phyloP scores from a whole-genome alignment of 179 eudicot species.

The Camellia oleifera region DNA sequence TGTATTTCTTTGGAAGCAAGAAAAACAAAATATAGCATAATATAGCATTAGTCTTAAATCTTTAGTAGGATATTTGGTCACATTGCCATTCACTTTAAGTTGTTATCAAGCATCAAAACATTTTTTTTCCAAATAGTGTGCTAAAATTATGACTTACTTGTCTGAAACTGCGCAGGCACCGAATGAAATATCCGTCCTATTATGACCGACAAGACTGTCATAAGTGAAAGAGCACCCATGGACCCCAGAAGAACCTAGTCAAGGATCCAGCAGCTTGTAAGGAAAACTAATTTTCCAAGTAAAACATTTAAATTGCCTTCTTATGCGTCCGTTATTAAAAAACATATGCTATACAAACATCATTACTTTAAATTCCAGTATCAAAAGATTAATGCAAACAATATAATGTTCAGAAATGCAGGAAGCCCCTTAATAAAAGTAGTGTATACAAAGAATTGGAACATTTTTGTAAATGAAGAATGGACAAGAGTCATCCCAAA shows the following conservation, averaged over 20 bases:
- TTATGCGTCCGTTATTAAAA: background rate
- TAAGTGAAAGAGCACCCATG: conserved; percentile 89
- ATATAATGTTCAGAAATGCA: background rate
- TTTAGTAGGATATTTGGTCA: background rate
- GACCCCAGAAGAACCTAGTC: conserved; percentile 81
- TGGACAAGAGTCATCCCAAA: no score
- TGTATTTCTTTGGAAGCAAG: background rate
- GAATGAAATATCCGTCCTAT: conserved; percentile 93
- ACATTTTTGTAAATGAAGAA: no score
- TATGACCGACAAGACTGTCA: conserved; percentile 79
- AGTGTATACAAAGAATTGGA: no score
- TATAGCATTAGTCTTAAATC: background rate
- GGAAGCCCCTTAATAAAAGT: conserved; percentile 1
- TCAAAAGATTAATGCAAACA: background rate
- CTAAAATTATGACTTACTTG: conserved; percentile 60
- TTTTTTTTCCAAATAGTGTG: background rate
- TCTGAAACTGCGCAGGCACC: conserved; percentile 97
- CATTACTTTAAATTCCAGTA: background rate
- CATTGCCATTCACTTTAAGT: background rate
- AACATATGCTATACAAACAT: background rate
- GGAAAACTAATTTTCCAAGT: background rate
- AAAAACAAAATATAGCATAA: background rate
- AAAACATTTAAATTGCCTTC: background rate
- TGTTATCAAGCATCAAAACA: background rate
- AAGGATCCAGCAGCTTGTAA: conserved; percentile 16